phyloP scores from a whole-genome alignment of 257 asterid genomes.

The Craterostigma plantagineum region DNA sequence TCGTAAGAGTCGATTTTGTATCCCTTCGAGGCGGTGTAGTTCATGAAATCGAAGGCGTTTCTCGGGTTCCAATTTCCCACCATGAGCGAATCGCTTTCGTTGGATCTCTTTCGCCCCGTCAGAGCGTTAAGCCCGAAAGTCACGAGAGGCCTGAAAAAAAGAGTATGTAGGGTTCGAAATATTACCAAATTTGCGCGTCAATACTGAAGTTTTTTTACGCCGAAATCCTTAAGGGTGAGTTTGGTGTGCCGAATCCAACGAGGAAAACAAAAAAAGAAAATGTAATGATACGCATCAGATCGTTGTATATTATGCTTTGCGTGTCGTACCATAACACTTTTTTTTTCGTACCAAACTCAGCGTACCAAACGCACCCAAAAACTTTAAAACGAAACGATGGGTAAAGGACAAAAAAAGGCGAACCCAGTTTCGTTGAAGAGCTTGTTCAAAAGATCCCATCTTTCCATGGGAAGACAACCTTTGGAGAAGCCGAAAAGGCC shows the following conservation, averaged over 20 bases:
- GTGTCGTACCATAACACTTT: no score
- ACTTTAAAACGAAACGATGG: no score
- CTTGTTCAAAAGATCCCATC: conserved; percentile 59
- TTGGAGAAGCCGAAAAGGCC: conserved; percentile 31
- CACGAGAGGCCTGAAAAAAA: conserved; percentile 31
- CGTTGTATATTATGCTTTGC: no score
- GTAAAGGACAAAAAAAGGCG: no score
- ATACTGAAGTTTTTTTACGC: no score
- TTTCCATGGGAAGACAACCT: conserved; percentile 44
- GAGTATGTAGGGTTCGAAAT: conserved; percentile 2
- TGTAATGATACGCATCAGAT: no score
- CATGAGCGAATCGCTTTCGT: conserved; percentile 14
- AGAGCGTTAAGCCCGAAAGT: conserved; percentile 64
- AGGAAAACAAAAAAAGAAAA: no score
- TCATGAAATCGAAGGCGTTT: conserved; percentile 42
- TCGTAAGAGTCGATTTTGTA: conserved; percentile 48
- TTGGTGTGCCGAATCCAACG: no score
- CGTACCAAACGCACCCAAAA: no score
- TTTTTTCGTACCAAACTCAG: no score
- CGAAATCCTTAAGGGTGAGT: no score
- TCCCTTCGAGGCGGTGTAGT: conserved; percentile 40
- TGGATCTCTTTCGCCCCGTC: conserved; percentile 23
- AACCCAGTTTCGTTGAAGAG: conserved; percentile 44
- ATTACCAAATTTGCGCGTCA: no score
- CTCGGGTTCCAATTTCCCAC: conserved; percentile 44